These are phyloP conservation scores for Wickerhamomyces rabaulensis DNA, from an alignment of 805 yeast genomes.

Conservation along the genomic window DNA sequence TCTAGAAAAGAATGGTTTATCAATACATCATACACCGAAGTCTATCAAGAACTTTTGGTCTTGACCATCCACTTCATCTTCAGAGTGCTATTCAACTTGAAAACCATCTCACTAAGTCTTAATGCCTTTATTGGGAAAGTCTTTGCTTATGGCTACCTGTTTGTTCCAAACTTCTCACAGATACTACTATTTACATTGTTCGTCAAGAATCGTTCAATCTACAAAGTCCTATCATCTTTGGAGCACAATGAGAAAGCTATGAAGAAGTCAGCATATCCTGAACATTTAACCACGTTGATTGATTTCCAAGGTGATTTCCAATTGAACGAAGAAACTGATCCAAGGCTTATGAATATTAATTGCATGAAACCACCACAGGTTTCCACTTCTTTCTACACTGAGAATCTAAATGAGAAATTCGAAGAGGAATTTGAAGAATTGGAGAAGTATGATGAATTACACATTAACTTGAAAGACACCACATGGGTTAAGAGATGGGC, in stretches of 20 bases:
- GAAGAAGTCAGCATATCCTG: background rate
- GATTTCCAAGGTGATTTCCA: slow-evolving; percentile 17
- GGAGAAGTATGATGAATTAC: slow-evolving; percentile 26
- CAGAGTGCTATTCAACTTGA: slow-evolving; percentile 12
- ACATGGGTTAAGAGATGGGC: slow-evolving; percentile 61
- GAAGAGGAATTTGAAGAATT: slow-evolving; percentile 20
- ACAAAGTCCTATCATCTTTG: slow-evolving; percentile 13
- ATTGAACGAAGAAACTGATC: slow-evolving; percentile 8
- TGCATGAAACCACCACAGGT: slow-evolving; percentile 34
- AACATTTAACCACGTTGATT: slow-evolving; percentile 9
- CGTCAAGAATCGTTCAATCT: slow-evolving; percentile 44
- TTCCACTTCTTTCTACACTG: slow-evolving; percentile 18
- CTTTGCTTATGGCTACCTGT: slow-evolving; percentile 49
- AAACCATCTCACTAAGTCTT: slow-evolving; percentile 12
- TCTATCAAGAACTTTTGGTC: slow-evolving; percentile 7
- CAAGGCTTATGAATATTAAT: slow-evolving; percentile 29
- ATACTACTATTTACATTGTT: slow-evolving; percentile 53
- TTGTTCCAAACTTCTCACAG: slow-evolving; percentile 42
- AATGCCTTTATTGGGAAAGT: slow-evolving; percentile 55
- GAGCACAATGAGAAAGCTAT: background rate
- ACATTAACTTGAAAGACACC: slow-evolving; percentile 46
- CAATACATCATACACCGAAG: slow-evolving; percentile 15
- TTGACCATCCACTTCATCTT: slow-evolving; percentile 8
- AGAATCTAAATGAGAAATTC: slow-evolving; percentile 15
- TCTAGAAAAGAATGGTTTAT: slow-evolving; percentile 17